Base-by-base conservation (phyloP, 2,329 filamentous ascomycete genomes). In the Annulohypoxylon truncatum region DNA sequence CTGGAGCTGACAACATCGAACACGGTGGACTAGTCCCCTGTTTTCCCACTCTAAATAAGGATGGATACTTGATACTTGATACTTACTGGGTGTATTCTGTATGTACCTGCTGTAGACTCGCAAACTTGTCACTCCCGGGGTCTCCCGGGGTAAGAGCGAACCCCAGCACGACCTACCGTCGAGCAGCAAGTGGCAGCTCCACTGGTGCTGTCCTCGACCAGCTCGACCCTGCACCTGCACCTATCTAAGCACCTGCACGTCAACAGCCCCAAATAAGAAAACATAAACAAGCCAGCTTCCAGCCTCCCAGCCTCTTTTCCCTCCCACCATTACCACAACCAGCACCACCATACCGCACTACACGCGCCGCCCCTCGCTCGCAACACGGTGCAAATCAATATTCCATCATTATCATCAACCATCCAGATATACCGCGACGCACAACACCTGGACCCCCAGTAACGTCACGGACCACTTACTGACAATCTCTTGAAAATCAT, bases 221-320 rank as follows among this genome's bases (percentile, higher is more conserved):
- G 13, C 51, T 53, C 33, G 51, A 40, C 33, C 38, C 57, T 54
- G 33, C 53, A 38, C 53, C 61, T 42, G 42, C 42, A 46, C 42
- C 18, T 42, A 42, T 2, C 40, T 44, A 44, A 44, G 31, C 28
- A 44, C 26, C 58, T 64, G 66, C 66, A 66, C 66, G 66, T 68
- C 58, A 68, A 68, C 59, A 68, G 38, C 24, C 51, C 40, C 18
- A 63, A 66, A 64, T 63, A 68, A 69, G 71, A 75, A 73, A 78
- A 77, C 74, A 76, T 77, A 78, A 78, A 78, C 76, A 77, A 77
- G 71, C 52, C 61, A 50, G 38, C 44, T 47, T 62, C 60, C 66
- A 28, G 35, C 53, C 13, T 31, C 29, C 57, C 47, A 51, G 33
- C 50, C 53, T 57, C 56, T 62, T 61, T 66, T 38, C 55, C 47